A percentile compares a stretch with the other conserved stretches of the same genome.
Conservation (phyloP, 164 flowering plant species). For the Nymphaea thermarum region DNA sequence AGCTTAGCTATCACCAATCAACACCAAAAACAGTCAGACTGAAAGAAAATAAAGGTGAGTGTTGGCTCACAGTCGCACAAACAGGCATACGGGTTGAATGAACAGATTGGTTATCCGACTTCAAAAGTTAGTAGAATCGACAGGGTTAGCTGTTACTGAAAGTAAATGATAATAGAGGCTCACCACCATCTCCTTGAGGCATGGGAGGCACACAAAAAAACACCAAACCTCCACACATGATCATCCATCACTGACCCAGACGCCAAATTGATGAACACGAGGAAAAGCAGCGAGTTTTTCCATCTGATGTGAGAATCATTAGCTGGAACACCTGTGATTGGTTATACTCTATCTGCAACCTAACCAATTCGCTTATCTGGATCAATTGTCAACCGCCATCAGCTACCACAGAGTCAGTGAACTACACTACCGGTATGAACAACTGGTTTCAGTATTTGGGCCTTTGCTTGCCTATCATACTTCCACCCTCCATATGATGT, state of each 20-base stretch:
- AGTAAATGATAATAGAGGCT: not conserved
- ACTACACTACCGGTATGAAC: slow-evolving; percentile 45
- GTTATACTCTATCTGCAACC: not conserved
- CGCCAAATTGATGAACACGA: not conserved
- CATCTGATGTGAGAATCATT: not conserved
- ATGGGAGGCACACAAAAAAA: slow-evolving; percentile 2
- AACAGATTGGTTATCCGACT: not conserved
- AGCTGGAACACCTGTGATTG: not conserved
- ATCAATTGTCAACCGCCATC: not conserved
- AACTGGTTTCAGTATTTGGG: slow-evolving; percentile 13
- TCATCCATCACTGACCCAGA: not conserved
- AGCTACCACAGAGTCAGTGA: not conserved
- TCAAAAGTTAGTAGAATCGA: not conserved
- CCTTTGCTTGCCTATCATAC: slow-evolving; percentile 20
- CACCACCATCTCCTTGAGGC: slow-evolving; percentile 2
- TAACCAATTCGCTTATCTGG: not conserved
- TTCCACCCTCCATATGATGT: slow-evolving; percentile 55
- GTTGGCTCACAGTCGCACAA: not conserved
- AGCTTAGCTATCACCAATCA: not conserved
- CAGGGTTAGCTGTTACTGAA: not conserved
- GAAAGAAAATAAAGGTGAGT: not conserved
- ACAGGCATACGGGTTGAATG: not conserved
- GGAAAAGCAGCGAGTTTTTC: not conserved
- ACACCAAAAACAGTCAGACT: not conserved
- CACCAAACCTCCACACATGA: not conserved